Evolutionary conservation across 805 yeast species (phyloP).

Genomic region (Cyberlindnera galapagoensis): DNA sequence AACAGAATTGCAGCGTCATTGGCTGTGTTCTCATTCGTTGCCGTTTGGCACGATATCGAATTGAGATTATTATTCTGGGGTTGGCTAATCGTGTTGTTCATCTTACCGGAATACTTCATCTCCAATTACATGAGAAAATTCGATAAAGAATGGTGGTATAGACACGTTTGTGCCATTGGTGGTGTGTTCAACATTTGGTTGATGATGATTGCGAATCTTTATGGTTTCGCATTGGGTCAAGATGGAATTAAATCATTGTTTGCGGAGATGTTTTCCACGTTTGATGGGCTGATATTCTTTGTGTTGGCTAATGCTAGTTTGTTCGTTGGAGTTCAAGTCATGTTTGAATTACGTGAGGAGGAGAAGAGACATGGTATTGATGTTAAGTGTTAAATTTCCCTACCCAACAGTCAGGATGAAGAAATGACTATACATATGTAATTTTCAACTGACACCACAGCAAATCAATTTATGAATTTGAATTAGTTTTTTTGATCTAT

Average conservation of each 20-base stretch:
- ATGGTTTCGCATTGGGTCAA: conserved; percentile 89
- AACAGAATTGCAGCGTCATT: conserved; percentile 70
- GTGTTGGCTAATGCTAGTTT: conserved; percentile 55
- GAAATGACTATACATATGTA: too few species aligned
- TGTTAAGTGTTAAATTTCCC: conserved; percentile 56
- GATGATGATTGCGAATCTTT: conserved; percentile 95
- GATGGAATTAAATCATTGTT: conserved; percentile 73
- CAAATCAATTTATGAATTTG: too few species aligned
- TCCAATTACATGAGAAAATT: conserved; percentile 38
- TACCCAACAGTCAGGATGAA: too few species aligned
- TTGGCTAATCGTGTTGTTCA: conserved; percentile 82
- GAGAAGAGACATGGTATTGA: conserved; percentile 82
- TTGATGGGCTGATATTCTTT: conserved; percentile 58
- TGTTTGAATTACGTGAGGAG: conserved; percentile 87
- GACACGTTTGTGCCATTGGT: conserved; percentile 80
- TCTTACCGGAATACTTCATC: conserved; percentile 77
- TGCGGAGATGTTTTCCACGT: conserved; percentile 64
- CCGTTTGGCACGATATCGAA: conserved; percentile 97
- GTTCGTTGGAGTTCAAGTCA: conserved; percentile 82
- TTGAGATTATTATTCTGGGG: conserved; percentile 89
- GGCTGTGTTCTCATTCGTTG: conserved; percentile 90
- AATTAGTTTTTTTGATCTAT: too few species aligned
- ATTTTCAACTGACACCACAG: too few species aligned
- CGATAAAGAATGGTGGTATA: conserved; percentile 53
- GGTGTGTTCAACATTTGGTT: conserved; percentile 90